Base-by-base conservation (phyloP, 1,284 basidiomycete genomes). In the Ustilago curta region DNA sequence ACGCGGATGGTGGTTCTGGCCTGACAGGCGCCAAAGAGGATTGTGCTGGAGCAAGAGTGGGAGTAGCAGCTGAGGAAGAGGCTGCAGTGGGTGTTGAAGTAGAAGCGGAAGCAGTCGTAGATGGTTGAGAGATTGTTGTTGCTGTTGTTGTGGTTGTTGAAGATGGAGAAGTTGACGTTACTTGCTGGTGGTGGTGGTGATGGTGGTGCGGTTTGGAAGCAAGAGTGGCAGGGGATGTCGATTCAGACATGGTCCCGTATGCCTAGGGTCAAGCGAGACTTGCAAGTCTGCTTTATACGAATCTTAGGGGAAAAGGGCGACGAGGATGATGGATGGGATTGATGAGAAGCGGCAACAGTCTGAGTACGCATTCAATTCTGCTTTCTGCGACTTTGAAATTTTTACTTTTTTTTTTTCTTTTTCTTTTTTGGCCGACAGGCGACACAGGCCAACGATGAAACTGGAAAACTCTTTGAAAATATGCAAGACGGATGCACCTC, bases 231-330 rank as follows among this genome's bases (percentile, higher is more conserved):
- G 66, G 54, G 58, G 65, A 61, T 68, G 59, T 58, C 55, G 55
- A 48, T 39, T 44, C n/a, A 11, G 66, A 63, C 66, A 69, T 69
- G 55, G 32, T 69, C 59, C 66, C 51, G 18, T 25, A 29, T 50
- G 42, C 18, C 42, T 8, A 27, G 27, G 27, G 3, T 6, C 21
- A 31, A 44, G 40, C 31, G 19, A 16, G 21, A 23, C 32, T 16
- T 37, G 4, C 23, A 45, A 19, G 45, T 32, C 25, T 54, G 51
- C 51, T 53, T 14, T 52, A 7, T 25, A 23, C 23, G 54, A 31
- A 31, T 37, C n/a, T n/a, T n/a, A n/a, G n/a, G n/a, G n/a, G n/a
- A n/a, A n/a, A n/a, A n/a, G n/a, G n/a, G n/a, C n/a, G n/a, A n/a
- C n/a, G n/a, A n/a, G n/a, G n/a, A n/a, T n/a, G n/a, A n/a, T n/a